Evolutionary conservation across 2,329 filamentous ascomycete genomes (phyloP), one percentile per base, ranked within the genome.

Genomic region (Ophiocordyceps unilateralis): DNA sequence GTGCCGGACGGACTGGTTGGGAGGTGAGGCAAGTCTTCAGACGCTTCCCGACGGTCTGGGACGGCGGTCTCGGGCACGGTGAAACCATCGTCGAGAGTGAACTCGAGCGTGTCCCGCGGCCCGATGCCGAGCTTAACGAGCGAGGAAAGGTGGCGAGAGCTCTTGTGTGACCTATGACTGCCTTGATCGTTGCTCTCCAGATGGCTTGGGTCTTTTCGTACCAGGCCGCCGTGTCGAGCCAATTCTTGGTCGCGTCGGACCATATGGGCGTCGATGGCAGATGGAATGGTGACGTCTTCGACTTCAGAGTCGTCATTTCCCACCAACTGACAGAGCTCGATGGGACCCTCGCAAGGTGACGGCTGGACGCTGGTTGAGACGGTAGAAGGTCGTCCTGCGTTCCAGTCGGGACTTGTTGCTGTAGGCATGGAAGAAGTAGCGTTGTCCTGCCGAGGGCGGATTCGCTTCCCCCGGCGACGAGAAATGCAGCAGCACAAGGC

Each of bases 211-310:
- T 36, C 32, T 19, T 9, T 36, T 11, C n/a, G 17, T n/a, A 36
- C 17, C 43, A 78, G 55, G 49, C 77, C 73, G 23, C 71, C 72
- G 48, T 72, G 64, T 23, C 72, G 63, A 42, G 70, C 67, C 38
- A 73, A 51, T 48, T 74, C 70, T 47, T 74, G 70, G 21, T 72
- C 61, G 40, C 66, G 67, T 39, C 62, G 61, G 44, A 63, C 60
- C 15, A 74, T 52, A 37, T 59, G 67, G 6, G 58, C 62, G 32
- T 62, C 67, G 26, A 76, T 55, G 23, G 58, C 43, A 5, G 46
- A 32, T 3, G 44, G 44, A 14, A 36, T 37, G 22, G 44, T 45
- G 20, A 45, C 62, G 11, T 60, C 58, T n/a, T 66, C 65, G 24
- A 61, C 55, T 17, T 63, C 60, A 3, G 64, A 65, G 40, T 68